Conservation (phyloP, 2,329 filamentous ascomycete genomes). For the Dryadomyces quercus-mongolicae region DNA sequence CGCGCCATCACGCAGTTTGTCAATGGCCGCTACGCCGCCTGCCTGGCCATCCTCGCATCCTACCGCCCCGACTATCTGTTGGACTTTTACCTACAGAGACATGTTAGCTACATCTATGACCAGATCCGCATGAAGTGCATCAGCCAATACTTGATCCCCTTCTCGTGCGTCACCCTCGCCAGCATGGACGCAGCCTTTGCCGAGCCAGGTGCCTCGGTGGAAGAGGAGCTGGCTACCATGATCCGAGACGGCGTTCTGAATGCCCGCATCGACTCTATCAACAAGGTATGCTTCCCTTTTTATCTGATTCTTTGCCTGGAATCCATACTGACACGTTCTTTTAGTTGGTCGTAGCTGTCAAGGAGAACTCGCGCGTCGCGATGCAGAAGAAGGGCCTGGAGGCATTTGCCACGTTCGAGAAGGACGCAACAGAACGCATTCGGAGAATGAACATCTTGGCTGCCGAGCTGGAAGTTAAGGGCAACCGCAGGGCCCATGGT, state of each 20-base stretch:
- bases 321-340: background rate
- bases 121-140: conserved; percentile 83
- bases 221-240: conserved; percentile 65
- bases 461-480: conserved; percentile 61
- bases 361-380: conserved; percentile 50
- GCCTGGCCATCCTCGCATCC: conserved; percentile 68
- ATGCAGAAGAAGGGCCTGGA: conserved; percentile 61
- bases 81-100: conserved; percentile 71
- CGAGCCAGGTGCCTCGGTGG: conserved; percentile 46
- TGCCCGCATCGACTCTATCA: conserved; percentile 75
- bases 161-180: conserved; percentile 71
- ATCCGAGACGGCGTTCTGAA: conserved; percentile 61
- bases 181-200: conserved; percentile 71
- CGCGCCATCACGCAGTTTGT: conserved; percentile 85
- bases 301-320: background rate
- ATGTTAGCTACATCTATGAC: conserved; percentile 58
- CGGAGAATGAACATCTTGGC: conserved; percentile 64
- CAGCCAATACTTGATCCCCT: conserved; percentile 82
- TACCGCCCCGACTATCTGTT: conserved; percentile 82
- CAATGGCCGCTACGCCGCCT: conserved; percentile 77
- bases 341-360: conserved; percentile 60
- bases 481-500: conserved; percentile 7
- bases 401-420: conserved; percentile 59
- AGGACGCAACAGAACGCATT: conserved; percentile 63
- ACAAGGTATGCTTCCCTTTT: conserved; percentile 37